These are phyloP conservation scores for Cercospora nicotianae DNA, from an alignment of 2,329 filamentous ascomycete species.

Conservation along the genomic window DNA sequence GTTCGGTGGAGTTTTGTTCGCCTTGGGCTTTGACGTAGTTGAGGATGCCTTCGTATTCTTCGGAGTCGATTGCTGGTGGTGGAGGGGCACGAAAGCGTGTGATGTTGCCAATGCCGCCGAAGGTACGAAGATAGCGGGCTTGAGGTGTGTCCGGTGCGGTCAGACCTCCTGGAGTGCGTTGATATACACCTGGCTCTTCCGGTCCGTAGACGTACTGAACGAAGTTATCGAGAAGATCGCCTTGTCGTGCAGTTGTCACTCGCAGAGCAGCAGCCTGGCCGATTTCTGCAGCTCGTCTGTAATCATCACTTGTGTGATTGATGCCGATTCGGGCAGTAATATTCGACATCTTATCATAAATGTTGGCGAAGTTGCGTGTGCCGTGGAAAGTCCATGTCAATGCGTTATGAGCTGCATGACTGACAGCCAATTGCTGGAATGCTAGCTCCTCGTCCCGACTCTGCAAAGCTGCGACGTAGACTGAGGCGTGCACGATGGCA, in stretches of 20 bases:
- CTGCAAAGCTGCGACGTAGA: conserved; percentile 32
- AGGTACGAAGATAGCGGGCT: conserved; percentile 31
- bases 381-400: conserved; percentile 36
- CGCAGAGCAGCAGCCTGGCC: conserved; percentile 27
- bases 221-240: conserved; percentile 33
- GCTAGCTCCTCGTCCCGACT: conserved; percentile 27
- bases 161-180: conserved; percentile 30
- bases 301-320: conserved; percentile 19
- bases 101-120: conserved; percentile 32
- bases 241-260: conserved; percentile 29
- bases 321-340: conserved; percentile 27
- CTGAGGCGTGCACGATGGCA: conserved; percentile 33
- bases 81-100: conserved; percentile 29
- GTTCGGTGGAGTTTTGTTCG: conserved; percentile 32
- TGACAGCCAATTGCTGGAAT: conserved; percentile 37
- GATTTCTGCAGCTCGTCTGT: conserved; percentile 21
- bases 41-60: conserved; percentile 29
- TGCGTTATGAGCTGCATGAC: conserved; percentile 35
- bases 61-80: conserved; percentile 28
- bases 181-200: conserved; percentile 31
- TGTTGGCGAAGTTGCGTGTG: conserved; percentile 31
- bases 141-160: conserved; percentile 34
- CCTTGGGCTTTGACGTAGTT: conserved; percentile 32
- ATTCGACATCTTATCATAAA: conserved; percentile 7
- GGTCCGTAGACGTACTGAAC: conserved; percentile 28